phyloP scores from a whole-genome alignment of 148 eudicot species.

The Vaccinium darrowii region DNA sequence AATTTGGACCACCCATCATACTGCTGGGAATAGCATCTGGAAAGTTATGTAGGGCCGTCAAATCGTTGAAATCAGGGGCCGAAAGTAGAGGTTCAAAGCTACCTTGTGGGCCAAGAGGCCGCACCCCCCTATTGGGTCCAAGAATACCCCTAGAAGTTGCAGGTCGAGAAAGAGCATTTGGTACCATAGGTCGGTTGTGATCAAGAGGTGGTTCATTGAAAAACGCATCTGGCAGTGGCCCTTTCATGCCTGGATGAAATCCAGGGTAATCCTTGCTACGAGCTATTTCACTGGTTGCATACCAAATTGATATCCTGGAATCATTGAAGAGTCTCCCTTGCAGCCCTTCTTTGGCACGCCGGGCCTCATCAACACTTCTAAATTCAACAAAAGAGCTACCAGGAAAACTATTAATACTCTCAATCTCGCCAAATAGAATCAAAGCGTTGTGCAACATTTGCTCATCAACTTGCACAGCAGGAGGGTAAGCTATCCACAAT shows the following conservation, averaged over 20 bases:
- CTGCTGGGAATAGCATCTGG: conserved; percentile 38
- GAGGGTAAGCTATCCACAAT: conserved; percentile 71
- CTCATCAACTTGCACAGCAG: conserved; percentile 63
- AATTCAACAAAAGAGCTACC: conserved; percentile 71
- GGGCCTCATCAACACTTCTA: conserved; percentile 88
- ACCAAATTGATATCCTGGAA: conserved; percentile 71
- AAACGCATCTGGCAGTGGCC: conserved; percentile 48
- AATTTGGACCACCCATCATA: conserved; percentile 47
- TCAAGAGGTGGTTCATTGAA: conserved; percentile 43
- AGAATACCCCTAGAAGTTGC: conserved; percentile 39
- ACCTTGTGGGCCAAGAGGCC: conserved; percentile 68
- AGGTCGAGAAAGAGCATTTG: conserved; percentile 40
- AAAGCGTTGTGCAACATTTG: conserved; percentile 86
- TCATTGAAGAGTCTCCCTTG: conserved; percentile 82
- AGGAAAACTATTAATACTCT: conserved; percentile 57
- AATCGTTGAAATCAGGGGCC: conserved; percentile 50
- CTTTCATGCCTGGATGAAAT: conserved; percentile 44
- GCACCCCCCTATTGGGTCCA: conserved; percentile 41
- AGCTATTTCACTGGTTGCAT: conserved; percentile 52
- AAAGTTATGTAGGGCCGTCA: conserved; percentile 29
- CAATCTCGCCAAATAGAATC: conserved; percentile 89
- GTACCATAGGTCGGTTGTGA: conserved; percentile 30
- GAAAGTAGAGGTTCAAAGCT: conserved; percentile 45
- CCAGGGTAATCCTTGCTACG: conserved; percentile 46
- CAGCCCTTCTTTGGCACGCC: conserved; percentile 80